Evolutionary conservation across 306 rosid species (phyloP).

Genomic region (Cyclanthera cordifolia): DNA sequence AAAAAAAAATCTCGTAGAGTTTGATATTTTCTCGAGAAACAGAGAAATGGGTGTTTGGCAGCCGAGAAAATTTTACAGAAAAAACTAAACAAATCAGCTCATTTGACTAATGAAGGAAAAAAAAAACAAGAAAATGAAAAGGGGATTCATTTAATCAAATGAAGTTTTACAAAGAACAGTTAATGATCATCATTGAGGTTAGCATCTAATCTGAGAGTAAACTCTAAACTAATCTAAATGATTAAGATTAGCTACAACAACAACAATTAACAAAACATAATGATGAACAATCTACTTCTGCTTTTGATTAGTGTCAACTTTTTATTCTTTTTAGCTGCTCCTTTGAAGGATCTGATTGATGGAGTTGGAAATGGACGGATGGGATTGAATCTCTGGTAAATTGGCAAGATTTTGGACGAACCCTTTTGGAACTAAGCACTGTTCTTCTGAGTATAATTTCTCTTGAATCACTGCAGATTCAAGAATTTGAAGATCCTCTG

Average conservation of each 20-base stretch:
- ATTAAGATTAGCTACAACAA: background rate
- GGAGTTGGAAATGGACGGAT: constrained; percentile 27
- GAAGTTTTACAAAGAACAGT: background rate
- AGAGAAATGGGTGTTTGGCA: background rate
- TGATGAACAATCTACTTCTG: background rate
- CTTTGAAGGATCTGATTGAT: constrained; percentile 18
- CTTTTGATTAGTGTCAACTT: background rate
- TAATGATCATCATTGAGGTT: constrained; percentile 5
- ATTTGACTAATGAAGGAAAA: background rate
- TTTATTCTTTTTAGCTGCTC: background rate
- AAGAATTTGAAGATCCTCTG: constrained; percentile 27
- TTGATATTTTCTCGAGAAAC: background rate
- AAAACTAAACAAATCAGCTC: background rate
- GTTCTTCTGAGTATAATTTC: constrained; percentile 55
- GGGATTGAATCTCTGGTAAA: constrained; percentile 17
- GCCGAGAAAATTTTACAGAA: background rate
- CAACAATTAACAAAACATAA: background rate
- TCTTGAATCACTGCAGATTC: constrained; percentile 46
- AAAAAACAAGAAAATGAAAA: constrained; percentile 1
- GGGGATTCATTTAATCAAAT: constrained; percentile 8
- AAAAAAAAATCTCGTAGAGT: background rate
- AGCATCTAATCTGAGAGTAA: constrained; percentile 6
- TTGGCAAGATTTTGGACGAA: constrained; percentile 28
- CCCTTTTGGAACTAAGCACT: constrained; percentile 46
- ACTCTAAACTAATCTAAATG: background rate